Conservation (phyloP, 78 protist species). For the Speleostelium caveatum region DNA sequence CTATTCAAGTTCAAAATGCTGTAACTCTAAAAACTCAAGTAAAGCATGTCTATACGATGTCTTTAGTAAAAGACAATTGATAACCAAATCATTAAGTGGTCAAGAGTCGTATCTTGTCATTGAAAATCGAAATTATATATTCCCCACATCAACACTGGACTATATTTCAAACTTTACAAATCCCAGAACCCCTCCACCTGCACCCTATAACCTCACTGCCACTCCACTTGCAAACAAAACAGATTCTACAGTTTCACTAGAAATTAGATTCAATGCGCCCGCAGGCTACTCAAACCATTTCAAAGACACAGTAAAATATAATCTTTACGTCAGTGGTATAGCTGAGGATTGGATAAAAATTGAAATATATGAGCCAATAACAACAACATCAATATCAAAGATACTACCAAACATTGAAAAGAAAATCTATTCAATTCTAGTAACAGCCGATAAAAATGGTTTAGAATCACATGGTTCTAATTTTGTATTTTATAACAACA, state of each 20-base stretch:
- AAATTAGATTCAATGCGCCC: neutral
- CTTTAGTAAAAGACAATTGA: neutral
- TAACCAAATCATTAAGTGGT: neutral
- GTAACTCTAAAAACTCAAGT: neutral
- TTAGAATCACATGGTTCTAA: slow-evolving; percentile 4
- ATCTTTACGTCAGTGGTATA: neutral
- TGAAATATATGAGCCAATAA: neutral
- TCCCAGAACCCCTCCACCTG: neutral
- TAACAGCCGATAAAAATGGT: slow-evolving; percentile 22
- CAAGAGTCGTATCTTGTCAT: neutral
- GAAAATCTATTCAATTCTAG: neutral
- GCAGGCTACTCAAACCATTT: neutral
- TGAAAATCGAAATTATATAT: neutral
- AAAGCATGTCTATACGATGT: neutral
- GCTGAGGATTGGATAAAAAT: neutral
- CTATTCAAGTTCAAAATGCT: neutral
- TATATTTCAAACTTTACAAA: neutral
- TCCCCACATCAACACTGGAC: neutral
- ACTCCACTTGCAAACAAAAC: neutral
- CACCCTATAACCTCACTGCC: neutral
- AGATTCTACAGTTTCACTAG: neutral
- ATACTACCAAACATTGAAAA: neutral
- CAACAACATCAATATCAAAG: neutral
- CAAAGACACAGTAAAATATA: neutral
- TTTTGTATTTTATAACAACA: neutral